Conservation (phyloP, 1,139 yeast species). For the Saccharomyces hybrid region DNA sequence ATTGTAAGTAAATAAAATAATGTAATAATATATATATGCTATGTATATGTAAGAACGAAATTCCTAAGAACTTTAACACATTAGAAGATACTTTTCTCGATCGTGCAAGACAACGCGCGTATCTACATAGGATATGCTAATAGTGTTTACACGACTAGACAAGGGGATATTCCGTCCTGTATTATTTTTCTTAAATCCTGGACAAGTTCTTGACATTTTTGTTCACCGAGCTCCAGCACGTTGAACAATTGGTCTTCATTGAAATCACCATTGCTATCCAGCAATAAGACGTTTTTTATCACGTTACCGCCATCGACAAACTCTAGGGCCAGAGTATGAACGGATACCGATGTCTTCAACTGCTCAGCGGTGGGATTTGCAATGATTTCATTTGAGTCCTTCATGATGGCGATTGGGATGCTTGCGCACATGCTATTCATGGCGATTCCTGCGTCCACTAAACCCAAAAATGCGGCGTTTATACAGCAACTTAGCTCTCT, state of each 20-base stretch:
- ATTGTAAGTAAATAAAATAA: not conserved
- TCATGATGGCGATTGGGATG: constrained; percentile 39
- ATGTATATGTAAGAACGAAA: not conserved
- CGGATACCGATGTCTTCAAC: constrained; percentile 43
- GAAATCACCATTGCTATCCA: constrained; percentile 71
- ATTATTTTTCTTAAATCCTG: constrained; percentile 41
- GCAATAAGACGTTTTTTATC: constrained; percentile 48
- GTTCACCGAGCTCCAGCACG: constrained; percentile 43
- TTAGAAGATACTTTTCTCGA: constrained; percentile 31
- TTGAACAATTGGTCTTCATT: constrained; percentile 46
- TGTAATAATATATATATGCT: constrained; percentile 8
- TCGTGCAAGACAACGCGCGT: not conserved
- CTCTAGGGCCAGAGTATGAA: constrained; percentile 61
- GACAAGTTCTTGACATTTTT: constrained; percentile 42
- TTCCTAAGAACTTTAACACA: not conserved
- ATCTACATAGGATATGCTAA: not conserved
- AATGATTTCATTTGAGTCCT: constrained; percentile 33
- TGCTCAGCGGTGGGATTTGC: constrained; percentile 40
- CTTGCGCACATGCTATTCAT: constrained; percentile 56
- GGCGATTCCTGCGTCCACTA: constrained; percentile 74
- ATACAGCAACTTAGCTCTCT: constrained; percentile 65
- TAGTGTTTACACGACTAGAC: constrained; percentile 12
- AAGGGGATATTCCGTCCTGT: constrained; percentile 36
- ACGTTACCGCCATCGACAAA: constrained; percentile 39
- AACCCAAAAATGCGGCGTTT: constrained; percentile 65